Percentiles rank a stretch among this genome's conserved stretches.
These are phyloP conservation scores for Gamarada debralockiae DNA, from an alignment of 495 filamentous ascomycete genomes.

Conservation along the genomic window DNA sequence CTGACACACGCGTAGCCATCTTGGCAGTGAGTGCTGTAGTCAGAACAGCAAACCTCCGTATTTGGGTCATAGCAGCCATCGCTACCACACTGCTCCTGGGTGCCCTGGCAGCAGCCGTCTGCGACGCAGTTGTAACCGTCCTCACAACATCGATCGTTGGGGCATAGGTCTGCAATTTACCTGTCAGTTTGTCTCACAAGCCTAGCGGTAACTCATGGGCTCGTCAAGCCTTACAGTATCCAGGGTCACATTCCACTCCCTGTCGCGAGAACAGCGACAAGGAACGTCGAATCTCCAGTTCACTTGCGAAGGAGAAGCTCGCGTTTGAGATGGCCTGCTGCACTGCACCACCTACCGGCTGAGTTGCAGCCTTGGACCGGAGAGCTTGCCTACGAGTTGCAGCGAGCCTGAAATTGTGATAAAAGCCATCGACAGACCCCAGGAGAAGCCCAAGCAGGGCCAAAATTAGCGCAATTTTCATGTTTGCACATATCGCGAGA, in stretches of 20 bases:
- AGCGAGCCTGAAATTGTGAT: neutral
- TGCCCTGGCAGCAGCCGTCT: neutral
- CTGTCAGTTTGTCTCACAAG: neutral
- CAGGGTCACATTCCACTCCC: neutral
- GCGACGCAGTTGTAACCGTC: neutral
- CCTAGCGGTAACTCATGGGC: neutral
- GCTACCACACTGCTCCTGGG: neutral
- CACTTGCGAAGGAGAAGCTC: neutral
- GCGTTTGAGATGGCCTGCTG: neutral
- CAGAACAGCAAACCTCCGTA: neutral
- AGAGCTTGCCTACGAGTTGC: neutral
- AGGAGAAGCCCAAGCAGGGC: neutral
- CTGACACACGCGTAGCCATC: neutral
- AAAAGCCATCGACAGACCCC: neutral
- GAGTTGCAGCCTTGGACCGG: neutral
- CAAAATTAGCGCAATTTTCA: neutral
- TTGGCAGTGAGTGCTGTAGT: neutral
- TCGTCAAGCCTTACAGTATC: neutral
- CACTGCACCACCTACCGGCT: neutral
- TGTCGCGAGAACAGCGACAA: neutral
- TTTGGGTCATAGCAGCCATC: neutral
- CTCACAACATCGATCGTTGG: neutral
- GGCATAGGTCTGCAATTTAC: neutral
- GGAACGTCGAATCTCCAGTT: neutral
- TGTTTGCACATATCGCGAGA: neutral